Evolutionary conservation across 176 grass and related monocot genomes (phyloP).

Genomic region (Oryza australiensis): DNA sequence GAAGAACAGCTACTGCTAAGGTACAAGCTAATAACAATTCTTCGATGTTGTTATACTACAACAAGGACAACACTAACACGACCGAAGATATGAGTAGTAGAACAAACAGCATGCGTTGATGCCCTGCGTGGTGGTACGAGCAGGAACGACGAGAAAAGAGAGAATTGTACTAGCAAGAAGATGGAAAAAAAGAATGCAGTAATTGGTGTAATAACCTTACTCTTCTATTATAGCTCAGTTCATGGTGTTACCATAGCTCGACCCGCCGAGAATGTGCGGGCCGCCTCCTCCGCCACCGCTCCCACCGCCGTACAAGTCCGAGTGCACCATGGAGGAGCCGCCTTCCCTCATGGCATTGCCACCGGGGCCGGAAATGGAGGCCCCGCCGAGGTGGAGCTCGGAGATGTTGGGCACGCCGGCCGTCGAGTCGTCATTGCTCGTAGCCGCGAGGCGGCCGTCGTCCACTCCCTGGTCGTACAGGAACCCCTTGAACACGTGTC

Average conservation of each 20-base stretch:
- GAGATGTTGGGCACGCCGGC: slow-evolving; percentile 81
- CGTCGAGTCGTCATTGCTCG: slow-evolving; percentile 50
- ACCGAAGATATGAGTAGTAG: slow-evolving; percentile 17
- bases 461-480: slow-evolving; percentile 92
- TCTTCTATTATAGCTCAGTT: slow-evolving; percentile 56
- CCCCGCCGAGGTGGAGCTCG: slow-evolving; percentile 83
- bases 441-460: slow-evolving; percentile 61
- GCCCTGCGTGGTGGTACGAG: neutral
- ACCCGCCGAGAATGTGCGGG: slow-evolving; percentile 55
- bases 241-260: slow-evolving; percentile 70
- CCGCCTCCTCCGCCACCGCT: slow-evolving; percentile 19
- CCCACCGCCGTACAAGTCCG: slow-evolving; percentile 50
- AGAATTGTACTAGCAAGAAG: slow-evolving; percentile 17
- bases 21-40: slow-evolving; percentile 35
- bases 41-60: slow-evolving; percentile 40
- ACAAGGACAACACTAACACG: slow-evolving; percentile 24
- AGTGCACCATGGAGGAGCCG: slow-evolving; percentile 36
- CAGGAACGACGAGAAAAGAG: neutral
- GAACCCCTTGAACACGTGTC: slow-evolving; percentile 98
- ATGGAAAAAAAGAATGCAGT: slow-evolving; percentile 42
- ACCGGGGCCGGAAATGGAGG: slow-evolving; percentile 8
- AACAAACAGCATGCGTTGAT: slow-evolving; percentile 40
- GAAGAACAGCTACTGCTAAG: neutral
- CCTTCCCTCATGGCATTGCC: slow-evolving; percentile 19
- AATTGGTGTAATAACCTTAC: slow-evolving; percentile 45